A percentile compares a stretch with the other conserved stretches of the same genome.
phyloP scores from a whole-genome alignment of 805 yeast genomes.

The Schwanniomyces pseudopolymorphus region DNA sequence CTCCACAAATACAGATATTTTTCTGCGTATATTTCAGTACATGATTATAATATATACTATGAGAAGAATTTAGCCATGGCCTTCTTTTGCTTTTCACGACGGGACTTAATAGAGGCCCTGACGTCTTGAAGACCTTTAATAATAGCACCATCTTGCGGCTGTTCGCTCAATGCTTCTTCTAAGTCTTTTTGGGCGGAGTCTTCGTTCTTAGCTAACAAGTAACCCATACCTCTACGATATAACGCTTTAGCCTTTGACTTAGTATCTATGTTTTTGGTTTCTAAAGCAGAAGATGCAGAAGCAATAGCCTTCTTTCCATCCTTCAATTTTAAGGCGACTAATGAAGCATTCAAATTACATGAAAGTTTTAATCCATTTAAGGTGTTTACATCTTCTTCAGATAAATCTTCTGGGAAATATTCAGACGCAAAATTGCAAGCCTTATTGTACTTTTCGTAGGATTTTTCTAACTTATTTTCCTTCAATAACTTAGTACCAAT shows the following conservation, averaged over 20 bases:
- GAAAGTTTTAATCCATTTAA: constrained; percentile 60
- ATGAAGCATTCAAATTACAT: constrained; percentile 68
- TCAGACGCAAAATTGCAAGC: constrained; percentile 68
- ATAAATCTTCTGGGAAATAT: constrained; percentile 69
- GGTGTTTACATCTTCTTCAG: constrained; percentile 51
- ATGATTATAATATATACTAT: constrained; percentile 3
- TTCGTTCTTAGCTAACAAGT: constrained; percentile 59
- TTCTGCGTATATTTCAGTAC: constrained; percentile 2
- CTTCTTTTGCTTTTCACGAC: constrained; percentile 67
- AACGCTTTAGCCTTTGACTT: constrained; percentile 80
- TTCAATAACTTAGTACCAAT: constrained; percentile 79
- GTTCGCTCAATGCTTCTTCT: constrained; percentile 58
- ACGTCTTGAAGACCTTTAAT: constrained; percentile 62
- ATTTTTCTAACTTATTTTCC: constrained; percentile 52
- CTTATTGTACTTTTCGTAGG: constrained; percentile 71
- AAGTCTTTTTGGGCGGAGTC: constrained; percentile 69
- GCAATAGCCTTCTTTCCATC: constrained; percentile 53
- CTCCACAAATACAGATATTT: neutral
- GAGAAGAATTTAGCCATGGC: constrained; percentile 71
- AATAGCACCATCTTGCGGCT: constrained; percentile 75
- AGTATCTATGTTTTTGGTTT: constrained; percentile 56
- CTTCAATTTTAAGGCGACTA: constrained; percentile 66
- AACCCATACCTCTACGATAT: constrained; percentile 82
- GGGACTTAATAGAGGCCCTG: constrained; percentile 48
- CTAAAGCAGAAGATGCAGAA: constrained; percentile 67